These are phyloP conservation scores for Sechiopsis laciniata DNA, from an alignment of 306 rosid species.

Conservation along the genomic window DNA sequence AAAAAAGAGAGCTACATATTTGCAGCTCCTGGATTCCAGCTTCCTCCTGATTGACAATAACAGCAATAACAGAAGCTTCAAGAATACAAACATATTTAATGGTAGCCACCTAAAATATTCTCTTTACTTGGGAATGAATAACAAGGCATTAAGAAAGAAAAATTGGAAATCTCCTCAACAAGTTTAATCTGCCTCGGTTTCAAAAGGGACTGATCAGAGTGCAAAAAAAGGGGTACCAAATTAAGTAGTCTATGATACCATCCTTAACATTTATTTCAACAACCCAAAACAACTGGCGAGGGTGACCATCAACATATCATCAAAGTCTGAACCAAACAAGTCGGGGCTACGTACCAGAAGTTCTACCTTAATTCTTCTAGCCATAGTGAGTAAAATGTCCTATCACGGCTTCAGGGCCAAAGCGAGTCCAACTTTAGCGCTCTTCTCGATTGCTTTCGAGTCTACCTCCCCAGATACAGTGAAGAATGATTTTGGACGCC, in stretches of 20 bases:
- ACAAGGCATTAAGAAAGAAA: background rate
- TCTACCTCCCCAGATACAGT: slow-evolving; percentile 92
- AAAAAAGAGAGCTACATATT: no score
- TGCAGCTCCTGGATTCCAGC: no score
- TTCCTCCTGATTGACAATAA: no score
- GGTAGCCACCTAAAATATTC: background rate
- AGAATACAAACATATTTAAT: no score
- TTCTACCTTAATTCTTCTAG: slow-evolving; percentile 32
- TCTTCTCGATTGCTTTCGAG: slow-evolving; percentile 77
- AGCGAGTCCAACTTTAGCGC: slow-evolving; percentile 73
- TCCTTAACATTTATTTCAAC: slow-evolving; percentile 34
- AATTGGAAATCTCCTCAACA: slow-evolving; percentile 24
- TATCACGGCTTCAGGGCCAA: slow-evolving; percentile 78
- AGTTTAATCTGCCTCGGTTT: slow-evolving; percentile 25
- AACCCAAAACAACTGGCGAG: slow-evolving; percentile 18
- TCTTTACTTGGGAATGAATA: background rate
- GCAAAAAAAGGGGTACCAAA: background rate
- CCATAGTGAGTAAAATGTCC: slow-evolving; percentile 23
- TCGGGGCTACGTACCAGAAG: slow-evolving; percentile 32
- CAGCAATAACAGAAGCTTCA: no score
- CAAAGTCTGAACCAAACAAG: slow-evolving; percentile 29
- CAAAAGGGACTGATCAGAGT: slow-evolving; percentile 13
- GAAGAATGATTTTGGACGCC: slow-evolving; percentile 86
- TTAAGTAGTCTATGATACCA: slow-evolving; percentile 18
- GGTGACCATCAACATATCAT: slow-evolving; percentile 7